Evolutionary conservation across 2,329 filamentous ascomycete genomes (phyloP), one percentile per base, ranked within the genome.

Genomic region (Westerdykella aurantiaca): DNA sequence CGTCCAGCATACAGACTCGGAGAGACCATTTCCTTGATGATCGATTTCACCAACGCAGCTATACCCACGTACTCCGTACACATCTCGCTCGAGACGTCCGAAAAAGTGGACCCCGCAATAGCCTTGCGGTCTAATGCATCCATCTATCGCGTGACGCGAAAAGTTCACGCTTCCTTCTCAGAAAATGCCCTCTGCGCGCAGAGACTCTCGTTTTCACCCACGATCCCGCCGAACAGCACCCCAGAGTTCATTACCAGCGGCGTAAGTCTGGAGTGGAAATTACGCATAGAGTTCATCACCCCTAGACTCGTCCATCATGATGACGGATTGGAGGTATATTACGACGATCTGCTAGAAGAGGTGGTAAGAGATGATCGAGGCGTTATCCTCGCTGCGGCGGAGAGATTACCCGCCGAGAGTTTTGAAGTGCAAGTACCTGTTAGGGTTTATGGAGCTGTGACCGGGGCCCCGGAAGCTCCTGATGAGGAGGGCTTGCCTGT

Each of bases 171-270:
- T 0, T 82, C 82, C 10, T 80, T 82, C 23, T 88, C 87, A 18
- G 89, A 95, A 64, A 88, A 86, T 25, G 85, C 88, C 0, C 74
- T 97, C 4, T 96, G 86, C 63, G 82, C 89, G 2, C 79, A 85
- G 6, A 78, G 88, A 39, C 76, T 91, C 17, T 81, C 86, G 6
- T 96, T 97, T 58, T 83, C 77, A 7, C 86, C 89, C 0, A 85
- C 87, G 0, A 89, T 98, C 39, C 93, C 93, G 0, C 78, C 85
- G 14, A 77, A 77, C 12, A 89, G 88, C 0, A 95, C 90, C 1
- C 93, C 93, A 0, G 89, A 93, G 51, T 95, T 98, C 54, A 79
- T 94, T 38, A 98, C 93, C 0, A 95, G 82, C 48, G 90, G 90
- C 2, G 80, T 98, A 4, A 86, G 80, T 51, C 72, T 96, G 21